phyloP scores from a whole-genome alignment of 1,139 yeast genomes.

The Geotrichum restrictum region DNA sequence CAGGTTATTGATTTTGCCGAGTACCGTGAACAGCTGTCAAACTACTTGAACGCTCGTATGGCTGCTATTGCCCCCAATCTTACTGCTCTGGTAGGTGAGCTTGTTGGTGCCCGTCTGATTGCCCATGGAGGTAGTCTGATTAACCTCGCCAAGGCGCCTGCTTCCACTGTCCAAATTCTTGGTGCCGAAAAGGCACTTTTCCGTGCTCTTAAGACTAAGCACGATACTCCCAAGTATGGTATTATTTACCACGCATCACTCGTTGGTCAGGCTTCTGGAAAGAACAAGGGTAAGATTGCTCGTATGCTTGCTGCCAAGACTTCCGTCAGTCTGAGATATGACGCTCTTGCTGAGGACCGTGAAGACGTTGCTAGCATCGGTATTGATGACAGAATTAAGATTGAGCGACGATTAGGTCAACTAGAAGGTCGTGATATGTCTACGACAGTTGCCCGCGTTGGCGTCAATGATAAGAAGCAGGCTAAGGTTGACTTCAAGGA shows the following conservation, averaged over 20 bases:
- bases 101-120: conserved; percentile 95
- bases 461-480: conserved; percentile 35
- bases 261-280: conserved; percentile 95
- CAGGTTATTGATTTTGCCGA: conserved; percentile 91
- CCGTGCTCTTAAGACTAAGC: conserved; percentile 97
- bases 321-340: conserved; percentile 92
- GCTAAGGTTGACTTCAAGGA: conserved; percentile 22
- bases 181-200: conserved; percentile 99
- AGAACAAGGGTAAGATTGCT: conserved; percentile 98
- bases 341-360: conserved; percentile 94
- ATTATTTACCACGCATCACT: conserved; percentile 93
- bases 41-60: conserved; percentile 92
- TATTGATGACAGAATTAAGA: conserved; percentile 83
- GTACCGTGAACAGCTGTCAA: conserved; percentile 82
- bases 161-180: conserved; percentile 94
- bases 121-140: conserved; percentile 98
- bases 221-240: conserved; percentile 98
- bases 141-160: conserved; percentile 94
- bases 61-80: conserved; percentile 96
- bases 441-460: conserved; percentile 32
- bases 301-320: conserved; percentile 98
- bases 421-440: conserved; percentile 77
- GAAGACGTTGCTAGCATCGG: conserved; percentile 89
- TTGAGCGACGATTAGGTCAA: conserved; percentile 89
- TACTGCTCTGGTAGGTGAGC: conserved; percentile 95